Percentiles rank a stretch among this genome's conserved stretches.
Conservation (phyloP, 2,329 filamentous ascomycete species). For the Colletotrichum agaves region DNA sequence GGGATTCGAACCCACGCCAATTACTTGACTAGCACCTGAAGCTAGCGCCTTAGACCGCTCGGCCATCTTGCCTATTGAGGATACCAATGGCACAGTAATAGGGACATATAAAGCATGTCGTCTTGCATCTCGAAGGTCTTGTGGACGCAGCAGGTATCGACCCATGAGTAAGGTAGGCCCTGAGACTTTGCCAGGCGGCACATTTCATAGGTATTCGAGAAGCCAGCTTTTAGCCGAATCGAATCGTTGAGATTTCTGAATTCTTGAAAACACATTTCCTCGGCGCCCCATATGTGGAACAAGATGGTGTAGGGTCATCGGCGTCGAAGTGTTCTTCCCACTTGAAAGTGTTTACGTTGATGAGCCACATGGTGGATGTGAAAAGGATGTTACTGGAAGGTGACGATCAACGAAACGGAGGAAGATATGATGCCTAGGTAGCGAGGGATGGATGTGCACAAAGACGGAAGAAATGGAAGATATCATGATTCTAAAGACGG, state of each 20-base stretch:
- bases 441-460: too few species aligned
- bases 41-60: conserved; percentile 38
- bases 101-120: too few species aligned
- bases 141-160: conserved; percentile 19
- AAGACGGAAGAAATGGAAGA: too few species aligned
- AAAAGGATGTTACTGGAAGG: too few species aligned
- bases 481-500: too few species aligned
- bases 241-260: background rate
- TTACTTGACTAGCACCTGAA: conserved; percentile 38
- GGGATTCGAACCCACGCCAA: conserved; percentile 37
- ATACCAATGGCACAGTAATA: too few species aligned
- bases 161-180: background rate
- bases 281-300: conserved; percentile 38
- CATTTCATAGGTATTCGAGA: background rate
- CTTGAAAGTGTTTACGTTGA: conserved; percentile 13
- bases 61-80: conserved; percentile 38
- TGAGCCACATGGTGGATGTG: conserved; percentile 6
- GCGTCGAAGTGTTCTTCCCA: conserved; percentile 3
- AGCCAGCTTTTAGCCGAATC: background rate
- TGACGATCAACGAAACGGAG: too few species aligned
- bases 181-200: background rate
- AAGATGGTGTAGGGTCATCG: conserved; percentile 39
- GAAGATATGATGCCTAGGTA: too few species aligned
- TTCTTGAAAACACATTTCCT: conserved; percentile 31
- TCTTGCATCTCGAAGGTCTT: conserved; percentile 5